Evolutionary conservation across 768 basidiomycete genomes (phyloP).

Genomic region (Russula virescens): DNA sequence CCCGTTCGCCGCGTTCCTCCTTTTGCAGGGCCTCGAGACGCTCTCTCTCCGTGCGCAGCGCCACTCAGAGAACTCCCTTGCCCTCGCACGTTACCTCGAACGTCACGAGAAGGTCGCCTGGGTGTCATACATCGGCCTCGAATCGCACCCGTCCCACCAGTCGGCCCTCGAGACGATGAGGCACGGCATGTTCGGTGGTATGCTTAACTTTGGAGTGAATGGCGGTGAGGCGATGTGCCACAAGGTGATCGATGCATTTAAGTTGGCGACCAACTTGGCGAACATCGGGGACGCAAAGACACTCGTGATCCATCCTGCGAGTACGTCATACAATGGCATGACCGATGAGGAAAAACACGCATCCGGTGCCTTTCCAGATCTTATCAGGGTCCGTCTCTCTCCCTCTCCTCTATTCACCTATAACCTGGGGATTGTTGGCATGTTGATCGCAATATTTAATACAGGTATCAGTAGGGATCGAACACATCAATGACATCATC

Average conservation of each 20-base stretch:
- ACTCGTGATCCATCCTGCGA: constrained; percentile 71
- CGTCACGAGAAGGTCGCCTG: constrained; percentile 64
- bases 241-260: constrained; percentile 62
- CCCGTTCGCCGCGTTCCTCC: constrained; percentile 68
- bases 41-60: constrained; percentile 65
- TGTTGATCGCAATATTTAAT: not conserved
- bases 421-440: not conserved
- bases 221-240: no score
- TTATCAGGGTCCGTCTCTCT: constrained; percentile 66
- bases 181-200: constrained; percentile 57
- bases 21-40: constrained; percentile 77
- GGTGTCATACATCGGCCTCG: constrained; percentile 75
- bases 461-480: constrained; percentile 39
- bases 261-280: constrained; percentile 64
- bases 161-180: constrained; percentile 56
- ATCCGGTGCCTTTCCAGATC: constrained; percentile 70
- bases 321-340: constrained; percentile 76
- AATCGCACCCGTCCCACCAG: constrained; percentile 52
- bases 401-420: not conserved
- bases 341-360: constrained; percentile 54
- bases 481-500: constrained; percentile 44
- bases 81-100: constrained; percentile 58
- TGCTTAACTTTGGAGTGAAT: constrained; percentile 79
- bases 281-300: constrained; percentile 80
- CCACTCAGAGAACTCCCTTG: constrained; percentile 65